Base-by-base conservation (phyloP, 1,284 basidiomycete species). In the Puccinia brachypodii region DNA sequence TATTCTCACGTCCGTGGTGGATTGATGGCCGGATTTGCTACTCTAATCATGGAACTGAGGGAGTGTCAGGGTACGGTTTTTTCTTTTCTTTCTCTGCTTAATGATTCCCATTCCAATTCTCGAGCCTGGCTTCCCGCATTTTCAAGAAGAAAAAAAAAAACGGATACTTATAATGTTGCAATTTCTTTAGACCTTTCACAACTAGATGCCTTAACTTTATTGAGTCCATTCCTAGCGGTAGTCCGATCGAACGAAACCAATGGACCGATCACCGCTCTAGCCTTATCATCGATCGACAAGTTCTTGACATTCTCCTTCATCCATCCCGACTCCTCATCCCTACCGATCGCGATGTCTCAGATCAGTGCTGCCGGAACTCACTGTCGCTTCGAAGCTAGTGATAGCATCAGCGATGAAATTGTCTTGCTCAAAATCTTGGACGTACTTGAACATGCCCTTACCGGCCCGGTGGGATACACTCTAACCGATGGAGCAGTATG, bases 311-410 rank as follows among this genome's bases (percentile, higher is more conserved):
- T 91, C 85, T 91, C 92, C 22, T 89, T 98, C 84, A 90, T 95
- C 71, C 89, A 88, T 42, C 87, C 89, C 8, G 87, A 84, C 6
- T 86, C 85, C 87, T 68, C 90, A 90, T 47, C 82, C 36, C 82
- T 84, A 13, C 80, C 81, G 58, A 86, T 89, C 44, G 92, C 93
- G 4, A 89, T 99, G 73, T 89, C 91, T 33, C 94, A 96, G 84
- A 89, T 98, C 80, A 96, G 95, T 85, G 92, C 91, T 82, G 92
- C 96, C 0, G 91, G 96, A 13, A 94, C 96, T 9, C 94, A 95
- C 85, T 98, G 96, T 89, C 95, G 97, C 87, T 99, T 99, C 86
- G 97, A 99, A 87, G 94, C 95, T 8, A 96, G 93, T 84, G 96
- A 98, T 85, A 94, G 93, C 3, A 94, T 94, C 36, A 93, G 95